Base-by-base conservation (phyloP, 768 basidiomycete species). In the Sistotremastrum suecicum region DNA sequence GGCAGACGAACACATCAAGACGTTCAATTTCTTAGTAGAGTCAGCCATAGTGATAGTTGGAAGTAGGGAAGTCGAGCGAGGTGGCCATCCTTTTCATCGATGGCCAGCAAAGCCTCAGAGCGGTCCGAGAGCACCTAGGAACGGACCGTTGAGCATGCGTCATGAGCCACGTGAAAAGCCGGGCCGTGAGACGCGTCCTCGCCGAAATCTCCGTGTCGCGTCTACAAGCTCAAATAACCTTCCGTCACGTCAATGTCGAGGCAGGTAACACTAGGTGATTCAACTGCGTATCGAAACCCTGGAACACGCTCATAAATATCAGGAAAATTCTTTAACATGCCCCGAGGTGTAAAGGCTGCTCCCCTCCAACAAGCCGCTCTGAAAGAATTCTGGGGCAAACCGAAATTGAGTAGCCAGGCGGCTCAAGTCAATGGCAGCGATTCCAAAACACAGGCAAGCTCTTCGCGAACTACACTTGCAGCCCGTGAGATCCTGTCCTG, bases 311-410 rank as follows among this genome's bases (percentile, higher is more conserved):
- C 31, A 44, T 28, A 33, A 5, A 7, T 6, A 8, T 35, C 6
- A 88, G 84, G 78, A 35, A 83, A 75, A 56, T 88, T 86, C 67
- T 76, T 87, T 46, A 66, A 70, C 48, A 83, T 86, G 81, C 82
- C 86, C 0, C 71, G 70, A 51, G 69, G 70, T 31, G 52, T 57
- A n/a, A 86, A 83, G 61, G 58, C 74, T 31, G 60, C 78, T 3
- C 80, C 81, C 0, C 76, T 80, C 5, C 83, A 85, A 48, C 86
- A 90, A 58, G 68, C 84, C n/a, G 86, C 67, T 54, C 72, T 90
- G 36, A 69, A 74, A 47, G 82, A 86, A 45, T 69, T 85, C 66
- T 89, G 83, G 83, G 69, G 66, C 7, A 66, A 63, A 53, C 74
- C 73, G 61, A 70, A 60, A 51, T 54, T 53, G 41, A 36, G 44